phyloP scores from a whole-genome alignment of 306 rosid genomes.

The Fragaria ananassa region DNA sequence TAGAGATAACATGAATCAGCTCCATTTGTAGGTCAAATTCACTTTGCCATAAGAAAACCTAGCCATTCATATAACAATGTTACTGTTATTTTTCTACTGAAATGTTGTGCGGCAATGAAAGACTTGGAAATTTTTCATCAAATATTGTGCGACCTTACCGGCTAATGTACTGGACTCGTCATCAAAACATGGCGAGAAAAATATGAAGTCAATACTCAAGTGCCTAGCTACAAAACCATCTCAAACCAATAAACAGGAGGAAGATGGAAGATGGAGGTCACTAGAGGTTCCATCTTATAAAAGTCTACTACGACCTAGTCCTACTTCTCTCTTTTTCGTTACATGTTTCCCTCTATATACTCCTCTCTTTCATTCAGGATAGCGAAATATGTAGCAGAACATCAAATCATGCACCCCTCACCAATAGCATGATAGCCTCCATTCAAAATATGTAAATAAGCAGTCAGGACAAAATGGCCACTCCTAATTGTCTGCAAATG shows the following conservation, averaged over 20 bases:
- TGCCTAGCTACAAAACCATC: not conserved
- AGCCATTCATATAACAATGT: too few species aligned
- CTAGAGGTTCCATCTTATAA: not conserved
- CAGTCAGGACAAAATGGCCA: not conserved
- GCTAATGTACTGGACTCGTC: not conserved
- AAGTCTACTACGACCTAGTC: not conserved
- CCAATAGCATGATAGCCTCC: not conserved
- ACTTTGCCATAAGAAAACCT: too few species aligned
- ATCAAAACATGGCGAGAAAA: not conserved
- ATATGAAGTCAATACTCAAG: not conserved
- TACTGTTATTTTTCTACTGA: too few species aligned
- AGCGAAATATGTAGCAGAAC: not conserved
- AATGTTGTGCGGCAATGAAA: not conserved
- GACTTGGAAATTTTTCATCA: not conserved
- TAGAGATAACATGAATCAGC: too few species aligned
- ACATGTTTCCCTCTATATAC: not conserved
- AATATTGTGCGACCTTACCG: not conserved
- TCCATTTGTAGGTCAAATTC: too few species aligned
- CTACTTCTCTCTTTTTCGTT: not conserved
- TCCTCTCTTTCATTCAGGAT: not conserved
- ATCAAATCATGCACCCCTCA: not conserved
- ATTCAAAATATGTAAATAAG: not conserved
- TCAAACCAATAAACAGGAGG: not conserved
- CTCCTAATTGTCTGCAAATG: constrained; percentile 24
- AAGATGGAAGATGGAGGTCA: not conserved